phyloP scores from a whole-genome alignment of 2,329 filamentous ascomycete genomes.

The Cladorrhinum sp. region DNA sequence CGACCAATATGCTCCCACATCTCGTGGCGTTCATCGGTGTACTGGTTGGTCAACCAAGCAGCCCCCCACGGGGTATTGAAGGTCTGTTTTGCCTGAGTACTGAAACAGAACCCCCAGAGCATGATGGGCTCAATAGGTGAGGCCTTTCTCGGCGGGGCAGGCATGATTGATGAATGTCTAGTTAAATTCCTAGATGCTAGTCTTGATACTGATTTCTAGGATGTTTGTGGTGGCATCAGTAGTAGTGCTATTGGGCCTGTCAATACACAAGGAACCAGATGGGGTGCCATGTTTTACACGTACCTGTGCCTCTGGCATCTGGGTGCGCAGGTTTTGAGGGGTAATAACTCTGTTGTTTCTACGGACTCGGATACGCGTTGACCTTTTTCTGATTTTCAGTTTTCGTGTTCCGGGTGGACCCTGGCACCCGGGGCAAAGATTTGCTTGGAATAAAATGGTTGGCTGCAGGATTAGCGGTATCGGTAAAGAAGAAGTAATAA shows the following conservation, averaged over 20 bases:
- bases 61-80: slow-evolving; percentile 23
- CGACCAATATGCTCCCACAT: slow-evolving; percentile 7
- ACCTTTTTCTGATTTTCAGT: background rate
- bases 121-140: slow-evolving; percentile 17
- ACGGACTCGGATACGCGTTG: no score
- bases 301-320: background rate
- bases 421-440: background rate
- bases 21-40: slow-evolving; percentile 18
- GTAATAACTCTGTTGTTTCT: no score
- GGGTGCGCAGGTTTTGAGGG: background rate
- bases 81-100: slow-evolving; percentile 9
- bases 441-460: background rate
- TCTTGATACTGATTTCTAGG: no score
- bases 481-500: background rate
- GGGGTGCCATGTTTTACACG: background rate
- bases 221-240: no score
- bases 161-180: background rate
- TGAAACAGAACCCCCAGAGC: slow-evolving; percentile 22
- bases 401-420: background rate
- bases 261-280: no score
- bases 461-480: background rate
- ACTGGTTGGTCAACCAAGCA: slow-evolving; percentile 21
- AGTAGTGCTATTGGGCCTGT: no score
- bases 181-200: background rate
- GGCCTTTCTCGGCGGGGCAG: background rate